Evolutionary conservation across 176 grass and related monocot genomes (phyloP).

Genomic region (Cenchrus americanus): DNA sequence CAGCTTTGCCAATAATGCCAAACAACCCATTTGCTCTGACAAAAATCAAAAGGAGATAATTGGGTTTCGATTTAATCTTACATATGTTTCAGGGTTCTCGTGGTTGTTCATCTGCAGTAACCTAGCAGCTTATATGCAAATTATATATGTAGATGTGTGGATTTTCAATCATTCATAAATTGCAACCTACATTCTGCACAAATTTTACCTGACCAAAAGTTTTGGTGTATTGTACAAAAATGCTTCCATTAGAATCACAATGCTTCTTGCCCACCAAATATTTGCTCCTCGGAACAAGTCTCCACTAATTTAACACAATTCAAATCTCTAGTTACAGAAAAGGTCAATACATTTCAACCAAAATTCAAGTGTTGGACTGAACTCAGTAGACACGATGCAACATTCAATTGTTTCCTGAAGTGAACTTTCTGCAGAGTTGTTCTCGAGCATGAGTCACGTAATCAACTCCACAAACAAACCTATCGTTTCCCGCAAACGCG

Average conservation of each 20-base stretch:
- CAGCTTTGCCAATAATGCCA: background rate
- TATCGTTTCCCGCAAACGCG: background rate
- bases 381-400: background rate
- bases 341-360: background rate
- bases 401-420: background rate
- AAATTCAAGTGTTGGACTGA: background rate
- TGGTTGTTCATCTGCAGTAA: background rate
- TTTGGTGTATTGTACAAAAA: background rate
- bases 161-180: background rate
- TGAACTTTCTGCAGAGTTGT: background rate
- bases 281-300: background rate
- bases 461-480: background rate
- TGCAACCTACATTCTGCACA: background rate
- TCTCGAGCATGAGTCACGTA: background rate
- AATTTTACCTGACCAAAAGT: background rate
- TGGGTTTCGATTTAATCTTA: background rate
- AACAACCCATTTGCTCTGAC: background rate
- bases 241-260: background rate
- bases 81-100: background rate
- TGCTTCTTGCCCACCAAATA: background rate
- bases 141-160: background rate
- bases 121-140: background rate
- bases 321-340: background rate
- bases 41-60: background rate
- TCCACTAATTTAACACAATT: background rate